These are phyloP conservation scores for Poa annua DNA, from an alignment of 176 grass and related monocot genomes.

Conservation along the genomic window DNA sequence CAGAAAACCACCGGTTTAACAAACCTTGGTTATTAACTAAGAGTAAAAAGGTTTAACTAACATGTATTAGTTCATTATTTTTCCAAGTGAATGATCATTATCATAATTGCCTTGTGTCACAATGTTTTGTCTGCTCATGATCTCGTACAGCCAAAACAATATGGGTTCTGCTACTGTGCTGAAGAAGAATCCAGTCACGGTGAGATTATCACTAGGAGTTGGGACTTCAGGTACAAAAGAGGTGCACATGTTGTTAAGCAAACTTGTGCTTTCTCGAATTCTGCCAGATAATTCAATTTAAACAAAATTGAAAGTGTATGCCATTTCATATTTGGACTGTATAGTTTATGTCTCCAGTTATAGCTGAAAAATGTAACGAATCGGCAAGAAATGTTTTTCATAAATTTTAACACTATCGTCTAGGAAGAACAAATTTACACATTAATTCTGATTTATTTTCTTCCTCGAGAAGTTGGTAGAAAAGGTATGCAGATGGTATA, in stretches of 20 bases:
- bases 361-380: slow-evolving; percentile 17
- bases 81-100: slow-evolving; percentile 23
- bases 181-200: neutral
- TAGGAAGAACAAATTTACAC: slow-evolving; percentile 30
- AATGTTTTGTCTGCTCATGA: neutral
- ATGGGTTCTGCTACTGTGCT: neutral
- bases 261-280: slow-evolving; percentile 12
- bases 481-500: slow-evolving; percentile 31
- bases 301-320: neutral
- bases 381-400: neutral
- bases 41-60: slow-evolving; percentile 1
- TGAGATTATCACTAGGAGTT: neutral
- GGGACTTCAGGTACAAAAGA: neutral
- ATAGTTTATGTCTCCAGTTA: neutral
- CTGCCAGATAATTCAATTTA: neutral
- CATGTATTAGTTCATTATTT: slow-evolving; percentile 1
- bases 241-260: slow-evolving; percentile 23
- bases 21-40: neutral
- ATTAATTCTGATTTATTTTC: slow-evolving; percentile 23
- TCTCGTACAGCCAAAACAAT: neutral
- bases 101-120: slow-evolving; percentile 6
- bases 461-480: slow-evolving; percentile 14
- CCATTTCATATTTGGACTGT: slow-evolving; percentile 4
- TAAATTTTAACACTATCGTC: slow-evolving; percentile 20
- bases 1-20: neutral